phyloP scores from a whole-genome alignment of 1,284 basidiomycete genomes.

The Ceratobasidium sp. region DNA sequence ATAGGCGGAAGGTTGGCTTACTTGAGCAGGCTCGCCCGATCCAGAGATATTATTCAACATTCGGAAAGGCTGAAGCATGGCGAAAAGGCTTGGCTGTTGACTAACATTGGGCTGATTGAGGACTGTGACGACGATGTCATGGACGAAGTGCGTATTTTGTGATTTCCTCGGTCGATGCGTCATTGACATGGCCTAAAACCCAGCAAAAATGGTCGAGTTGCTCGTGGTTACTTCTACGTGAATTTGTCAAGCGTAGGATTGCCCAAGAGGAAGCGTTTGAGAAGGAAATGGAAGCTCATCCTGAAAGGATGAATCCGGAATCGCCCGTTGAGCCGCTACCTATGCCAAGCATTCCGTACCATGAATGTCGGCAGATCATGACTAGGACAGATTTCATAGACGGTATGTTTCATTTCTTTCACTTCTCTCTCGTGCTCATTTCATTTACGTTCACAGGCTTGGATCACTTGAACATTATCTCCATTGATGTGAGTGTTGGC shows the following conservation, averaged over 20 bases:
- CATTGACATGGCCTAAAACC: neutral
- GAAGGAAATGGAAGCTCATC: slow-evolving; percentile 58
- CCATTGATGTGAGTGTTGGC: slow-evolving; percentile 74
- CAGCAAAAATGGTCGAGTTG: slow-evolving; percentile 86
- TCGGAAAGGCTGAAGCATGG: slow-evolving; percentile 72
- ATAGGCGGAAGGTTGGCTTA: slow-evolving; percentile 85
- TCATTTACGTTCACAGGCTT: slow-evolving; percentile 61
- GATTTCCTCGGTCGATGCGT: neutral
- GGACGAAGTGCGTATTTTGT: slow-evolving; percentile 69
- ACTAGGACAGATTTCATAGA: slow-evolving; percentile 85
- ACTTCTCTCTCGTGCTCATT: neutral
- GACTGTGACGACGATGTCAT: slow-evolving; percentile 90
- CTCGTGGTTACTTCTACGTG: slow-evolving; percentile 78
- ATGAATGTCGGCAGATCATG: slow-evolving; percentile 81
- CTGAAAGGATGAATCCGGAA: slow-evolving; percentile 16
- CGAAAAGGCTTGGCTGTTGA: slow-evolving; percentile 85
- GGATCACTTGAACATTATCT: slow-evolving; percentile 76
- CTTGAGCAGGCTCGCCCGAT: slow-evolving; percentile 72
- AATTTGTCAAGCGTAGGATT: slow-evolving; percentile 73
- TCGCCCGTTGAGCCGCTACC: slow-evolving; percentile 60
- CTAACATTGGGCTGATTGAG: slow-evolving; percentile 76
- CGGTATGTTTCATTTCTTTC: slow-evolving; percentile 59
- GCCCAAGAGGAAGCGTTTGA: slow-evolving; percentile 64
- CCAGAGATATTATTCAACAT: slow-evolving; percentile 72
- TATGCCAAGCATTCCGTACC: slow-evolving; percentile 73